These are phyloP conservation scores for Amauroascus niger DNA, from an alignment of 2,329 filamentous ascomycete species.

Conservation along the genomic window DNA sequence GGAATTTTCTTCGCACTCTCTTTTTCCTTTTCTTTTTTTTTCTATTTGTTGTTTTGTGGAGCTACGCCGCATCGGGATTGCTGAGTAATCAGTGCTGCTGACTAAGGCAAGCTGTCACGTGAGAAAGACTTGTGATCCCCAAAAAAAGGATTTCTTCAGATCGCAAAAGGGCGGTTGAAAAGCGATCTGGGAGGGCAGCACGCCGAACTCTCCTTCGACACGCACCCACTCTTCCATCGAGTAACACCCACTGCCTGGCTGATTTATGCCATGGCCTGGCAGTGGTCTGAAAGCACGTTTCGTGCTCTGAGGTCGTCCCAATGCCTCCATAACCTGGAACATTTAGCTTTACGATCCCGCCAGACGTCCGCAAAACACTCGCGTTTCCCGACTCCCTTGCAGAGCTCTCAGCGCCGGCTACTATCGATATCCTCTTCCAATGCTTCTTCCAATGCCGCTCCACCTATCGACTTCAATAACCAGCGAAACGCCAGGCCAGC, in stretches of 20 bases:
- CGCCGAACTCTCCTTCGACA: too few relatives aligned
- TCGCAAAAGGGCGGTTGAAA: too few relatives aligned
- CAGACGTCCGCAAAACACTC: conserved; percentile 30
- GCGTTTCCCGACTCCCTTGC: conserved; percentile 16
- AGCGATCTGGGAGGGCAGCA: not conserved
- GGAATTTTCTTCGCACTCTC: conserved; percentile 16
- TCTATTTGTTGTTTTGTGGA: not conserved
- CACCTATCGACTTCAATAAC: conserved; percentile 27
- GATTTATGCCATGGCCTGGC: conserved; percentile 29
- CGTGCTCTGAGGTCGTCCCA: conserved; percentile 29
- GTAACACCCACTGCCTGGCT: conserved; percentile 1
- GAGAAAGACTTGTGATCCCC: too few relatives aligned
- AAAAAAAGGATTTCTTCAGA: conserved; percentile 5
- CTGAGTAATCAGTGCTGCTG: conserved; percentile 2
- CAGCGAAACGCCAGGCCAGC: conserved; percentile 43
- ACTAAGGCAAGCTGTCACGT: conserved; percentile 11
- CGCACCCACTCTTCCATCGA: not conserved
- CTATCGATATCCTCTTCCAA: conserved; percentile 20
- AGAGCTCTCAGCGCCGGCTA: conserved; percentile 15
- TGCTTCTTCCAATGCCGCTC: conserved; percentile 24
- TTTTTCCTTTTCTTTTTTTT: conserved; percentile 13
- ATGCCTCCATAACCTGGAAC: conserved; percentile 29
- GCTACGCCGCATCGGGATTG: not conserved
- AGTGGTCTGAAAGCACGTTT: conserved; percentile 28
- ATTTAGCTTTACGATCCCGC: conserved; percentile 26